Percentiles rank a stretch among this genome's conserved stretches.
Evolutionary conservation across 495 filamentous ascomycete genomes (phyloP).

Genomic region (Astrocystis sublimbata): DNA sequence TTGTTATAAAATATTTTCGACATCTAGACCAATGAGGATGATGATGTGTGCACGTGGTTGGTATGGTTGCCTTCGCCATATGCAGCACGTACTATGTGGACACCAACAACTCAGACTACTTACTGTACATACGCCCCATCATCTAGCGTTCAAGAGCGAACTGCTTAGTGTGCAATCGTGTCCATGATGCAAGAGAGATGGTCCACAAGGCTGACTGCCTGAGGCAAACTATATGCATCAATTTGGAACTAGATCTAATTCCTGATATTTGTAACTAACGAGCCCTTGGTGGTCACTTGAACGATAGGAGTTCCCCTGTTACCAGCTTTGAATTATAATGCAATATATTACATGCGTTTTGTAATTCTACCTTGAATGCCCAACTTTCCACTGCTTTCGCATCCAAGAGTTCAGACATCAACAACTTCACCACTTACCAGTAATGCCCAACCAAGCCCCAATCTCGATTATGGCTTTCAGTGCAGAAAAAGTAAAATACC

Average conservation of each 20-base stretch:
- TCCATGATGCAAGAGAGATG: not conserved
- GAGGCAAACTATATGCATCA: not conserved
- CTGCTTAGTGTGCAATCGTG: not conserved
- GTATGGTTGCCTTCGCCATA: slow-evolving; percentile 2
- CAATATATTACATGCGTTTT: no score
- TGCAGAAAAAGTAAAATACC: no score
- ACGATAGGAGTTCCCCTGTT: no score
- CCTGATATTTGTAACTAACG: not conserved
- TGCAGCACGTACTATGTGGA: slow-evolving; percentile 15
- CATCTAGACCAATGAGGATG: slow-evolving; percentile 8
- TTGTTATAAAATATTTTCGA: not conserved
- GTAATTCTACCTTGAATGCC: no score
- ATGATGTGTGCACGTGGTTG: slow-evolving; percentile 4
- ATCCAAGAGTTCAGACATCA: no score
- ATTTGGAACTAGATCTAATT: not conserved
- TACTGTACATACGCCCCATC: slow-evolving; percentile 7
- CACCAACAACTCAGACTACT: slow-evolving; percentile 3
- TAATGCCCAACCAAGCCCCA: no score
- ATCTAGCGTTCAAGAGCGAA: not conserved
- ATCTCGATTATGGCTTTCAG: no score
- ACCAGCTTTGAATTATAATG: no score
- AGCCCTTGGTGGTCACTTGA: no score
- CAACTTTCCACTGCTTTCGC: no score
- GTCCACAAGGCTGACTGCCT: not conserved
- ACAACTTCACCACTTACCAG: no score